These are phyloP conservation scores for Cymodocea nodosa DNA, from an alignment of 116 monocot genomes.

Conservation along the genomic window DNA sequence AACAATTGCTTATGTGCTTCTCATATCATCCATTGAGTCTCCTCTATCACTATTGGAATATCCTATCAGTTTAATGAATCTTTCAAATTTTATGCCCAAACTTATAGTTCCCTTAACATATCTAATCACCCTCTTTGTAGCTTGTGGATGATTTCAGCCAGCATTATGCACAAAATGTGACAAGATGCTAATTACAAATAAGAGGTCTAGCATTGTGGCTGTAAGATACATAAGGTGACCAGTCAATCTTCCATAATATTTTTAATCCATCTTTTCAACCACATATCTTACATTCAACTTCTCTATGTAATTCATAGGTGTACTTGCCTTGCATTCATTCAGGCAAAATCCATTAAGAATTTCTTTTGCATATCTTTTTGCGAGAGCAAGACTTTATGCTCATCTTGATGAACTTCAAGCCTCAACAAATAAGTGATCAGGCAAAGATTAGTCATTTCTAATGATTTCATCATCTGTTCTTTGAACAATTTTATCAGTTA, in stretches of 20 bases:
- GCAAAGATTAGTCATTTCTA: too few relatives aligned
- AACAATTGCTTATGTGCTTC: not conserved
- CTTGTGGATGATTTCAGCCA: too few relatives aligned
- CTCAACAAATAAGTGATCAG: too few relatives aligned
- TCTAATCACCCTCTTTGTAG: too few relatives aligned
- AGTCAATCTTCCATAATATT: slow-evolving; percentile 8
- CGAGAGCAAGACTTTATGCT: too few relatives aligned
- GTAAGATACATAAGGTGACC: slow-evolving; percentile 11
- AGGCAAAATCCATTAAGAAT: slow-evolving; percentile 5
- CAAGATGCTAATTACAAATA: too few relatives aligned
- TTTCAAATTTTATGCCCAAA: slow-evolving; percentile 4
- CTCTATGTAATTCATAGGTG: slow-evolving; percentile 10
- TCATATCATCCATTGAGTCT: not conserved
- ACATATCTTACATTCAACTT: slow-evolving; percentile 4
- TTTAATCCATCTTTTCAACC: not conserved
- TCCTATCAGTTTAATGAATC: not conserved
- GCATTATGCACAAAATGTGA: too few relatives aligned
- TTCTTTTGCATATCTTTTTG: too few relatives aligned
- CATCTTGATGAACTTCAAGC: too few relatives aligned
- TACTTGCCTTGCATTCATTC: slow-evolving; percentile 4
- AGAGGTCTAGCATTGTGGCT: not conserved
- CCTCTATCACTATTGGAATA: not conserved
- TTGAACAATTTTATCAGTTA: too few relatives aligned
- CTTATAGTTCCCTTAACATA: not conserved
- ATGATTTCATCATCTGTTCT: too few relatives aligned